phyloP scores from a whole-genome alignment of 768 basidiomycete species.

The Gymnopilus junonius region DNA sequence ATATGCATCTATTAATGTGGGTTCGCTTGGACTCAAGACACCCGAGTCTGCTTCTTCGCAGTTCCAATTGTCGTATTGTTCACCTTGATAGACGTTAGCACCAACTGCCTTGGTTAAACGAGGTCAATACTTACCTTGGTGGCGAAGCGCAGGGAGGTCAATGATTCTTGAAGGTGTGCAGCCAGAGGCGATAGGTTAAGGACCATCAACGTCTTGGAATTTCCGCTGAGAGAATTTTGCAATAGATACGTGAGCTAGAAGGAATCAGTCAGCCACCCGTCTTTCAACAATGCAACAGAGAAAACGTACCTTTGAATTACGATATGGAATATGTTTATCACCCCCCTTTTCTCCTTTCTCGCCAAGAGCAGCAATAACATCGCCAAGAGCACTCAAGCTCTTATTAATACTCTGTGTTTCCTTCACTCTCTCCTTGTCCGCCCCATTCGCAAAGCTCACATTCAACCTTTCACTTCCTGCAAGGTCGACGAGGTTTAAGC shows the following conservation, averaged over 20 bases:
- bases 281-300: not conserved
- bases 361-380: slow-evolving; percentile 91
- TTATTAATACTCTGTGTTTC: slow-evolving; percentile 95
- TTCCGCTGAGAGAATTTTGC: slow-evolving; percentile 92
- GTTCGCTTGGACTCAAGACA: slow-evolving; percentile 14
- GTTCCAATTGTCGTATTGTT: slow-evolving; percentile 91
- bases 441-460: slow-evolving; percentile 57
- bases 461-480: slow-evolving; percentile 92
- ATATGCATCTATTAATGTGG: not conserved
- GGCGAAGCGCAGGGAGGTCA: slow-evolving; percentile 90
- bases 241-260: slow-evolving; percentile 84
- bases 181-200: slow-evolving; percentile 90
- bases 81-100: slow-evolving; percentile 48
- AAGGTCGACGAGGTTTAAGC: slow-evolving; percentile 91
- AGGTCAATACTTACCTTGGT: slow-evolving; percentile 67
- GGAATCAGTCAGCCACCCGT: not conserved
- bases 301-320: slow-evolving; percentile 81
- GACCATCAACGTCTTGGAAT: slow-evolving; percentile 92
- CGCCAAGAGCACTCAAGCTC: slow-evolving; percentile 90
- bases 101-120: not conserved
- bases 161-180: slow-evolving; percentile 81
- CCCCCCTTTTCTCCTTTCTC: slow-evolving; percentile 68
- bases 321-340: slow-evolving; percentile 89
- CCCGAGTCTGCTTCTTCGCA: slow-evolving; percentile 59
- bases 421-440: slow-evolving; percentile 80